Base-by-base conservation (phyloP, 306 rosid species). In the Corylus heterophylla region DNA sequence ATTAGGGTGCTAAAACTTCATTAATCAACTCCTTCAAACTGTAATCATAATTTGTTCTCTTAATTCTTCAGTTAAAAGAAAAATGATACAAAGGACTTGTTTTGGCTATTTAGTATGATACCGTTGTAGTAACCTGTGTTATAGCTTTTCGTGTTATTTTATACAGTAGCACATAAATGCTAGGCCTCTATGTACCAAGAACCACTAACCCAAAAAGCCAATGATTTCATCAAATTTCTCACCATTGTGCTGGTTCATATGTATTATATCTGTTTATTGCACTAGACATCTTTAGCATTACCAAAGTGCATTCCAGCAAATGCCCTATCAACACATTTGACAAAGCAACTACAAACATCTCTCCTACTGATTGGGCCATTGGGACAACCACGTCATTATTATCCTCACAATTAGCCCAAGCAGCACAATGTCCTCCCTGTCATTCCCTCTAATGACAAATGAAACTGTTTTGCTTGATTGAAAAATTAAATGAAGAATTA, bases 141-240 rank as follows among this genome's bases (percentile, higher is more conserved):
- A 58, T 7, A 58, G 64, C 13, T 22, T 58, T 58, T 56, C 12
- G 9, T 56, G 12, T 56, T 52, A 52, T 52, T 52, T 52, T 4
- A 4, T 14, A 13, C 11, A 1, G 12, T 18, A 58, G 64, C 31
- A 3, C 64, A 8, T 20, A 22, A 58, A 58, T 54, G 9, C 61
- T 54, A 7, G 47, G 13, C 64, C n/a, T 37, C 12, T 14, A 31
- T 16, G 45, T 35, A 31, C 45, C 47, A 64, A 35, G 70, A 64
- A 31, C 18, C 70, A 63, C 47, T 29, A 31, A 39, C 18, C 69
- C 45, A 63, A 63, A 17, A 64, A 31, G n/a, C 69, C 20, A 18
- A 35, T 63, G n/a, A 31, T 37, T 64, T 64, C 70, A 64, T 37
- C 47, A 64, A 31, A 64, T 64, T 64, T 35, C 70, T 64, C 70